Conservation (phyloP, 192 early-diverging fungal genomes). For the Podila clonocystis region DNA sequence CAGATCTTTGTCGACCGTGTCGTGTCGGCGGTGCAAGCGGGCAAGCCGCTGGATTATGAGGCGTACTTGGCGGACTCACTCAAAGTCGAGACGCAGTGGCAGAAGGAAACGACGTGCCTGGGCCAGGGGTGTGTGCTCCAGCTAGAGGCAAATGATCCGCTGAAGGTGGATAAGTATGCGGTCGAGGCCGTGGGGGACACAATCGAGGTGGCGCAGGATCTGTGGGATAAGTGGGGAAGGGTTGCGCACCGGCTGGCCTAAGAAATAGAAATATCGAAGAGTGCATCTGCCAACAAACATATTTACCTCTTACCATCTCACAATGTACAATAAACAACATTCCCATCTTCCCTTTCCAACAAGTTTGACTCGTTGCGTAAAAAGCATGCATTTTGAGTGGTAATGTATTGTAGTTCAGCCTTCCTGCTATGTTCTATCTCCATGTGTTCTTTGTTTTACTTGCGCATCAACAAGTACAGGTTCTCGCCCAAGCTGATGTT, state of each 20-base stretch:
- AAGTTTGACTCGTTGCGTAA: too few relatives aligned
- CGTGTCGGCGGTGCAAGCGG: slow-evolving; percentile 4
- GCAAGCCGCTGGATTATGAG: slow-evolving; percentile 7
- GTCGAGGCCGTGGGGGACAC: slow-evolving; percentile 27
- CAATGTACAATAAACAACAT: too few relatives aligned
- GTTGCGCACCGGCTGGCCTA: slow-evolving; percentile 11
- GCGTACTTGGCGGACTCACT: slow-evolving; percentile 17
- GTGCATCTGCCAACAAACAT: too few relatives aligned
- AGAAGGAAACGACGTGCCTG: slow-evolving; percentile 10
- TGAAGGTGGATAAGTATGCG: slow-evolving; percentile 2
- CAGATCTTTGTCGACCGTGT: slow-evolving; percentile 28
- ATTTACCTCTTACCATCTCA: too few relatives aligned
- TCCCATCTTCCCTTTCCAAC: too few relatives aligned
- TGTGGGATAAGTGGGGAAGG: slow-evolving; percentile 30
- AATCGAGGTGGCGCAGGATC: slow-evolving; percentile 19
- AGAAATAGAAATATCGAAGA: neutral
- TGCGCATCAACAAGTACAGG: slow-evolving; percentile 90
- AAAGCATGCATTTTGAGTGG: too few relatives aligned
- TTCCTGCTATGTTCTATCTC: neutral
- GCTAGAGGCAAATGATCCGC: neutral
- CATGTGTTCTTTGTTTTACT: slow-evolving; percentile 36
- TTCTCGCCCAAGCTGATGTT: slow-evolving; percentile 89
- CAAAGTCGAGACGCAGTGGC: slow-evolving; percentile 13
- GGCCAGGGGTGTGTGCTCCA: neutral
- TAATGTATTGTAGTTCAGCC: neutral